These are phyloP conservation scores for Haberlea rhodopensis DNA, from an alignment of 257 asterid genomes.

Conservation along the genomic window DNA sequence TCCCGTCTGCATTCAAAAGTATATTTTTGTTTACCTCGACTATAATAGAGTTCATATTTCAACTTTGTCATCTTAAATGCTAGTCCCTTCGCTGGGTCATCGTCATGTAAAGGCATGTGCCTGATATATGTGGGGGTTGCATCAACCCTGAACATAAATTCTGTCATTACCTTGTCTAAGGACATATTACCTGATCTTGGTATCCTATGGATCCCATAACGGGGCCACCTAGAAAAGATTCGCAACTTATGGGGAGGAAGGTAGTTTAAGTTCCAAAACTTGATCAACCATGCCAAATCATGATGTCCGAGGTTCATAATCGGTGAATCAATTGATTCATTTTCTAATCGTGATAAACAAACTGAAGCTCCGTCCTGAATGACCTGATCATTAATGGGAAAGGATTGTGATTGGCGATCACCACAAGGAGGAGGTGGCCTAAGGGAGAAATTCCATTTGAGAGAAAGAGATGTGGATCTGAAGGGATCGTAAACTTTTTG, in stretches of 20 bases:
- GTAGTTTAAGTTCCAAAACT: constrained; percentile 83
- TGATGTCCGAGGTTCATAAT: constrained; percentile 87
- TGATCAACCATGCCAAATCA: constrained; percentile 90
- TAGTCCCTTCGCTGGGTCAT: constrained; percentile 95
- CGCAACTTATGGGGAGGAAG: constrained; percentile 93
- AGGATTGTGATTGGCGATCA: constrained; percentile 40
- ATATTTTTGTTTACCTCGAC: constrained; percentile 88
- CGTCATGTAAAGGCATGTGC: constrained; percentile 87
- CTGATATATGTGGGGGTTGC: constrained; percentile 80
- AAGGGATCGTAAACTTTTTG: constrained; percentile 85
- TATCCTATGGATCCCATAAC: constrained; percentile 86
- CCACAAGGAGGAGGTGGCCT: constrained; percentile 56
- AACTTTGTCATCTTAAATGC: constrained; percentile 72
- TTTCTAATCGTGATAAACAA: constrained; percentile 43
- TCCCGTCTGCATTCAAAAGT: constrained; percentile 86
- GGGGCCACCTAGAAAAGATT: constrained; percentile 94
- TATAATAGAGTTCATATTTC: constrained; percentile 66
- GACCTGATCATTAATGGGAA: constrained; percentile 40
- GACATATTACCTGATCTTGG: constrained; percentile 96
- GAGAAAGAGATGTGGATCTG: constrained; percentile 86
- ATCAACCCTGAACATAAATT: constrained; percentile 91
- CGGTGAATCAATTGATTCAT: constrained; percentile 56
- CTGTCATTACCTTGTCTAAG: constrained; percentile 95
- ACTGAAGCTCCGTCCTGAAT: constrained; percentile 44
- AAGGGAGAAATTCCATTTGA: constrained; percentile 81